Conservation (phyloP, 2,329 filamentous ascomycete species). For the Aspergillus niger region DNA sequence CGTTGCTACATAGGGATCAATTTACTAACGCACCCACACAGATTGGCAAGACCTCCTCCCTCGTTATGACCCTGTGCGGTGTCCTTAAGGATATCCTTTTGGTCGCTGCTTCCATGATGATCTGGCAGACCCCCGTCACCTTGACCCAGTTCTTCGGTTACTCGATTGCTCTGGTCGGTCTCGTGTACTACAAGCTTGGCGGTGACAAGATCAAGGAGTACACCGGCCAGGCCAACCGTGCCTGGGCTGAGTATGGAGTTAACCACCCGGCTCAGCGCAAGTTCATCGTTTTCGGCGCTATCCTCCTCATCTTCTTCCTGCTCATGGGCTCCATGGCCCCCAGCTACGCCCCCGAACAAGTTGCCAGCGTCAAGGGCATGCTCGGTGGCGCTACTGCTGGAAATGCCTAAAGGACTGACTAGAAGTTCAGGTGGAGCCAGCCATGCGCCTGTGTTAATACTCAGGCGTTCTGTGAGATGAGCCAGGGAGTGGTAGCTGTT, state of each 20-base stretch:
- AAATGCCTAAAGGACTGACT: conserved; percentile 30
- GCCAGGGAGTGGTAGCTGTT: neutral
- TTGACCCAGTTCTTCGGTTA: conserved; percentile 76
- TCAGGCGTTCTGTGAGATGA: neutral
- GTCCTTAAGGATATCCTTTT: conserved; percentile 88
- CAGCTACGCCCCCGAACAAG: conserved; percentile 41
- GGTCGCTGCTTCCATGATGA: conserved; percentile 72
- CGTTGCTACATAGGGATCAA: neutral
- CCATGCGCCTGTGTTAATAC: neutral
- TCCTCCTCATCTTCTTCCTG: conserved; percentile 69
- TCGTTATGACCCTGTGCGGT: conserved; percentile 82
- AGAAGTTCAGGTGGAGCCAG: neutral
- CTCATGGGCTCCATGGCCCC: conserved; percentile 66
- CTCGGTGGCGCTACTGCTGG: conserved; percentile 38
- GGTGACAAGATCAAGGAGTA: conserved; percentile 82
- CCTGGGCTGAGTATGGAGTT: conserved; percentile 84
- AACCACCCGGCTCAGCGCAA: conserved; percentile 77
- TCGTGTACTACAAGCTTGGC: conserved; percentile 70
- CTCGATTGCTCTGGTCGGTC: conserved; percentile 66
- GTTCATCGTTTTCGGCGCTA: conserved; percentile 67
- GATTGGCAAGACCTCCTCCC: conserved; percentile 85
- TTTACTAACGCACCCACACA: conserved; percentile 37
- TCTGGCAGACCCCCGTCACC: conserved; percentile 74
- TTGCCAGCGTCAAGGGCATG: conserved; percentile 39
- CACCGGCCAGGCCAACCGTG: conserved; percentile 68